These are phyloP conservation scores for Butyriboletus appendiculatus DNA, from an alignment of 1,284 basidiomycete genomes.

Conservation along the genomic window DNA sequence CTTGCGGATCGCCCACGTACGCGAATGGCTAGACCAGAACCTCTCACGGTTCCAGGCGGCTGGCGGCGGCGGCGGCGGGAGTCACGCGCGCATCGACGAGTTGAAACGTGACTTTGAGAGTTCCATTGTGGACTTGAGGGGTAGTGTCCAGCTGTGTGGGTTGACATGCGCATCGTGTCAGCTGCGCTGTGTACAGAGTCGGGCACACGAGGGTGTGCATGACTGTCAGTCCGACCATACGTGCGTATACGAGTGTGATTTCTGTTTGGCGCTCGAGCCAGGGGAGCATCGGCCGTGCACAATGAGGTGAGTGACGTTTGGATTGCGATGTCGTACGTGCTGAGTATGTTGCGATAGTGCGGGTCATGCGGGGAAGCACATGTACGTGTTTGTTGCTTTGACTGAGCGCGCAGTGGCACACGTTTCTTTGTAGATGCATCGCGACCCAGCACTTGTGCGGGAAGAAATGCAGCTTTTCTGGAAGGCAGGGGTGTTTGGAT, in stretches of 20 bases:
- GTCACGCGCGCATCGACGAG: constrained; percentile 46
- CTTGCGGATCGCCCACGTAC: constrained; percentile 46
- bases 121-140: constrained; percentile 43
- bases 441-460: constrained; percentile 54
- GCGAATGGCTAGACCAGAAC: constrained; percentile 52
- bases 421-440: constrained; percentile 41
- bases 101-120: constrained; percentile 47
- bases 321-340: not conserved
- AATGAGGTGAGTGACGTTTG: constrained; percentile 41
- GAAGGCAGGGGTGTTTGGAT: constrained; percentile 47
- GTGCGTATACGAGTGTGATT: constrained; percentile 48
- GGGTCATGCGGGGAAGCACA: constrained; percentile 55
- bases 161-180: constrained; percentile 48
- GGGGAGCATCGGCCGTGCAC: constrained; percentile 40
- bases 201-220: constrained; percentile 48
- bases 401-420: not conserved
- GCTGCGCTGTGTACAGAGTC: constrained; percentile 46
- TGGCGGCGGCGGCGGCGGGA: not conserved
- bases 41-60: constrained; percentile 44
- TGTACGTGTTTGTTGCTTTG: constrained; percentile 36
- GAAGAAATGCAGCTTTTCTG: constrained; percentile 42
- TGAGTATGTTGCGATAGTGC: constrained; percentile 39
- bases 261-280: constrained; percentile 37
- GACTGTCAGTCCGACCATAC: constrained; percentile 50
- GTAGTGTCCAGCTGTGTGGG: constrained; percentile 50